phyloP scores from a whole-genome alignment of 2,329 filamentous ascomycete species.

The Fusarium tjaetaba region DNA sequence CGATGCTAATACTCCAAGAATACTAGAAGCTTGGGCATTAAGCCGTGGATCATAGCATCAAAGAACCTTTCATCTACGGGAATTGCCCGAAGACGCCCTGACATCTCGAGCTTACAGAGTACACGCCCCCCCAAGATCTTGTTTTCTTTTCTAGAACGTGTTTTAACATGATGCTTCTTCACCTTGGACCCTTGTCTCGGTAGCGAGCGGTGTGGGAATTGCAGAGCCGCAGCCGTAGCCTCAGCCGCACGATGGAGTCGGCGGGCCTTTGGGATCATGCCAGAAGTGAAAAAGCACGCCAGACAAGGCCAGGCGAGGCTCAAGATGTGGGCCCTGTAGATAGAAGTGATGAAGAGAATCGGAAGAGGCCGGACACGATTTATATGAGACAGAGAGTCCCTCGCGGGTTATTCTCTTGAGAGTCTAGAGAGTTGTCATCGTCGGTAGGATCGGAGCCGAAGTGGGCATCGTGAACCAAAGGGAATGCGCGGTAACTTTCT shows the following conservation, averaged over 20 bases:
- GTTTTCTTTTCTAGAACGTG: slow-evolving; percentile 18
- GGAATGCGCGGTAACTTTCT: slow-evolving; percentile 22
- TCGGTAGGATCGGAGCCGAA: slow-evolving; percentile 32
- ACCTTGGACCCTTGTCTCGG: slow-evolving; percentile 24
- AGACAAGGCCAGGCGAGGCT: slow-evolving; percentile 1
- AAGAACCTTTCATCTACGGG: slow-evolving; percentile 21
- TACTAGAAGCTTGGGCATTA: not conserved
- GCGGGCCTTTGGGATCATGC: slow-evolving; percentile 24
- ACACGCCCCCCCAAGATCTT: slow-evolving; percentile 12
- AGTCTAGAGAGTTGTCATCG: not conserved
- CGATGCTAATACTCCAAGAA: not conserved
- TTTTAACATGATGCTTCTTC: slow-evolving; percentile 3
- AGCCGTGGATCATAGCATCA: not conserved
- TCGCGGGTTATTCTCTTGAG: slow-evolving; percentile 26
- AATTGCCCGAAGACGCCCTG: slow-evolving; percentile 36
- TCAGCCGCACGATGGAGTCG: not conserved
- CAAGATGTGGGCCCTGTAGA: slow-evolving; percentile 19
- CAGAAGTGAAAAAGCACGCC: slow-evolving; percentile 28
- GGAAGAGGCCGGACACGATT: slow-evolving; percentile 35
- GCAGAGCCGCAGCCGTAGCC: slow-evolving; percentile 22
- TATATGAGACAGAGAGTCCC: not conserved
- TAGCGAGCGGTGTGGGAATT: slow-evolving; percentile 29
- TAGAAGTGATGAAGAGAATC: slow-evolving; percentile 18
- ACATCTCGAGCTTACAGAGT: not conserved
- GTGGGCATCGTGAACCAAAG: slow-evolving; percentile 16